Conservation (phyloP, 352 stramenopile species). For the Elongisporangium anandrum region DNA sequence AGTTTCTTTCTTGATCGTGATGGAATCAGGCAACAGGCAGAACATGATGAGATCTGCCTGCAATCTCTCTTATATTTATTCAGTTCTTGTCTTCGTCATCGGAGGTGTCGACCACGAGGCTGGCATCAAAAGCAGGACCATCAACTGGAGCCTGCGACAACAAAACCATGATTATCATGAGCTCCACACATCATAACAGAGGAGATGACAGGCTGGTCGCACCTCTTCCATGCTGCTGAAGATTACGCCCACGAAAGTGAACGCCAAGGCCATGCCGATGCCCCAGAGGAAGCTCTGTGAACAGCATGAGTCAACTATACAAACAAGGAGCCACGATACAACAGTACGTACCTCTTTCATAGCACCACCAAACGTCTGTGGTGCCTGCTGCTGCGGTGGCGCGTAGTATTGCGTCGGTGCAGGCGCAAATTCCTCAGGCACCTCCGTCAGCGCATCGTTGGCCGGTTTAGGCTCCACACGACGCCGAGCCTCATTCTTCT, state of each 20-base stretch:
- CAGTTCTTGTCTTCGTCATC: background rate
- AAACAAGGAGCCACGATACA: background rate
- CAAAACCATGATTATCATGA: conserved; percentile 2
- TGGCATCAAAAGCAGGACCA: background rate
- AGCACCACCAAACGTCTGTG: conserved; percentile 50
- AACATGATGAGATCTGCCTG: too few relatives aligned
- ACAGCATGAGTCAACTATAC: background rate
- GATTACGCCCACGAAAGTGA: conserved; percentile 64
- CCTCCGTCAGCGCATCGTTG: conserved; percentile 34
- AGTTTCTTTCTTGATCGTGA: background rate
- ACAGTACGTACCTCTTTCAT: conserved; percentile 54
- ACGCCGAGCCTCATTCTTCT: conserved; percentile 62
- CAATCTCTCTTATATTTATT: background rate
- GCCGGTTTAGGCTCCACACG: conserved; percentile 37
- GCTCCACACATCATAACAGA: too few relatives aligned
- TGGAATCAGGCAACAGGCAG: too few relatives aligned
- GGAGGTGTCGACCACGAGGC: background rate
- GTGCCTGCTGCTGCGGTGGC: conserved; percentile 31
- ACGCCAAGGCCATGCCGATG: conserved; percentile 71
- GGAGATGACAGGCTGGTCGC: background rate
- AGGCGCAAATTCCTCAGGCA: conserved; percentile 13
- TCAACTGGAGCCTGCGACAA: conserved; percentile 13
- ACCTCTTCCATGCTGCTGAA: conserved; percentile 71
- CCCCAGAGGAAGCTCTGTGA: conserved; percentile 75
- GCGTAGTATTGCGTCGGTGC: conserved; percentile 22